Base-by-base conservation (phyloP, 2,329 filamentous ascomycete genomes). In the Ophiostoma novo-ulmi region DNA sequence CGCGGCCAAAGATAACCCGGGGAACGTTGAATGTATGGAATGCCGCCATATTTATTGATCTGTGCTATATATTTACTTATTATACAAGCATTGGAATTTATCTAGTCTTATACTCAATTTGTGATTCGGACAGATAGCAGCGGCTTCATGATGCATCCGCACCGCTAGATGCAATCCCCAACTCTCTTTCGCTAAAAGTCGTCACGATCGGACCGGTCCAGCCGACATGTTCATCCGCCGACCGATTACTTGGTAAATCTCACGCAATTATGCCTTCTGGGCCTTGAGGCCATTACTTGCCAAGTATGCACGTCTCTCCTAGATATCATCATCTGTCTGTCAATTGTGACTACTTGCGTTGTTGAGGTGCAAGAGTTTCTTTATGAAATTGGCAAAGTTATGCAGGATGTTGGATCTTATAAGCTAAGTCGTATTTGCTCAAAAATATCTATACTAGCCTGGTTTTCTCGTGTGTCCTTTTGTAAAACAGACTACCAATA, bases 171-270 rank as follows among this genome's bases (percentile, higher is more conserved):
- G 31, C 22, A 26, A 6, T 13, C 52, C 22, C n/a, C 22, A 58
- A 26, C 7, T n/a, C 22, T 26, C n/a, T 13, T 58, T 58, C 22
- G 13, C 52, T 8, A 10, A 58, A 58, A 8, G 5, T 58, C 52
- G 52, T 58, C n/a, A 26, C 52, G 52, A 58, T 58, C 52, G 52
- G 52, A 58, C 52, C 52, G n/a, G 52, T 58, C 52, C n/a, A 58
- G n/a, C 52, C 52, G 52, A 58, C 22, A 58, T 26, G 17, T 20
- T 20, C 5, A 17, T 48, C 6, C 44, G 44, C 44, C 17, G 44
- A 17, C 44, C 7, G 44, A 7, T 3, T 48, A 48, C 7, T 20
- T 7, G 2, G 31, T 31, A 48, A n/a, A 20, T 48, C 17, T 48
- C 44, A 48, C 44, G 44, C n/a, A 4, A 31, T 31, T 31, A 31